These are phyloP conservation scores for Erucastrum elatum DNA, from an alignment of 345 rosid genomes.

Conservation along the genomic window DNA sequence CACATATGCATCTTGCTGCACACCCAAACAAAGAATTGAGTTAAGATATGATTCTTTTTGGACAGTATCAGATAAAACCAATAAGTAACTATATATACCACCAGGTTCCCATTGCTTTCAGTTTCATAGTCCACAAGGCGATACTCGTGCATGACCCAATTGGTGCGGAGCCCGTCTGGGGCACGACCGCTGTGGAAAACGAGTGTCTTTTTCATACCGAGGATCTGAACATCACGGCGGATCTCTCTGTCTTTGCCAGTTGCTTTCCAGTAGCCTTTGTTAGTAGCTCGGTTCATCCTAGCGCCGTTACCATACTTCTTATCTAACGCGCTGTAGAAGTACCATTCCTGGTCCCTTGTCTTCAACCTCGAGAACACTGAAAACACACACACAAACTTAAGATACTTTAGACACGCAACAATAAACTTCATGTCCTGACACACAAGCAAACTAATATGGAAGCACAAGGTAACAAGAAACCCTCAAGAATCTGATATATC, in stretches of 20 bases:
- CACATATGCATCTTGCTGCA: constrained; percentile 67
- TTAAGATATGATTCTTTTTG: not conserved
- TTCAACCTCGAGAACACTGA: constrained; percentile 67
- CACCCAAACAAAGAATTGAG: constrained; percentile 26
- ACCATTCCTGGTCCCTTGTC: constrained; percentile 94
- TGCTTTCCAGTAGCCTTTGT: constrained; percentile 88
- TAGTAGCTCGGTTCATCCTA: constrained; percentile 84
- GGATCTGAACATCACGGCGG: constrained; percentile 45
- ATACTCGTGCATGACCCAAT: constrained; percentile 99
- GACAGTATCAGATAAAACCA: not conserved
- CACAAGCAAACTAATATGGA: constrained; percentile 26
- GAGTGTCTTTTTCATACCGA: constrained; percentile 89
- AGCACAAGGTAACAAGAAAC: constrained; percentile 10
- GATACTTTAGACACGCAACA: not conserved
- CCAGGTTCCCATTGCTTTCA: constrained; percentile 45
- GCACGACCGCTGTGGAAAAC: constrained; percentile 89
- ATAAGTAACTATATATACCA: constrained; percentile 42
- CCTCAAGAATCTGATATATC: not conserved
- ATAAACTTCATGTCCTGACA: constrained; percentile 31
- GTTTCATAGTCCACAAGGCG: constrained; percentile 71
- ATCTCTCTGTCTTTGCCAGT: constrained; percentile 85
- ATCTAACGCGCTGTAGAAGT: constrained; percentile 79
- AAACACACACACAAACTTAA: constrained; percentile 21
- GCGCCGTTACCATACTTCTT: constrained; percentile 83
- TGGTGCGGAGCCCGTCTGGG: constrained; percentile 79